Base-by-base conservation (phyloP, 169 alveolate species). In the Cryptosporidium baileyi region DNA sequence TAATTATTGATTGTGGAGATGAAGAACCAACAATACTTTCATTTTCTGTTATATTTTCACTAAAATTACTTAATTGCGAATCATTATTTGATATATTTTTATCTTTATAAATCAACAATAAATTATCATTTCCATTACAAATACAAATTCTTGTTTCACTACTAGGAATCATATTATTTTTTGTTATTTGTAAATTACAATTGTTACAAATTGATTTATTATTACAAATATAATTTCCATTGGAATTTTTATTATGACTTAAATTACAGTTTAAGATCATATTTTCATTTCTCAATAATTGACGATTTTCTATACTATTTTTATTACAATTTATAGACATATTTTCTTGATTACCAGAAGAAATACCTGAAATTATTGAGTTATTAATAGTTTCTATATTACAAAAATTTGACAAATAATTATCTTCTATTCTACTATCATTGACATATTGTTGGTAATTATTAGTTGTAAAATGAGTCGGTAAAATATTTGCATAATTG, bases 1-100 rank as follows among this genome's bases (percentile, higher is more conserved):
- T 47, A 19, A 65, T 47, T 47, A 65, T 65, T 2, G 81, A 65
- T 28, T 65, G 81, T 2, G 81, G 81, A 2, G 81, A 45, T 45
- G 34, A 65, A 3, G 63, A 19, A 15, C 61, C 63, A 22, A 65
- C 6, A 13, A 65, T n/a, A 26, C 34, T 44, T 30, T 51, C 81
- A 44, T 54, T 32, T 38, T 61, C 79, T 61, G 13, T 19, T 9
- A 19, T 40, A 15, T n/a, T 36, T 61, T 61, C 54, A 6, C 49
- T 19, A 3, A 49, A 28, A 34, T 17, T 61, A 36, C 28, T 61
- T 44, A 45, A 36, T 34, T 47, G 81, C n/a, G 36, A 44, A 44
- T 44, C 45, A n/a, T 47, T 65, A 28, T 26, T 51, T 30, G n/a
- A 17, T 9, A 65, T 15, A 26, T n/a, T 44, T 36, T 65, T 51